These are phyloP conservation scores for Lichtheimia hyalospora DNA, from an alignment of 371 early-diverging fungal species.

Conservation along the genomic window DNA sequence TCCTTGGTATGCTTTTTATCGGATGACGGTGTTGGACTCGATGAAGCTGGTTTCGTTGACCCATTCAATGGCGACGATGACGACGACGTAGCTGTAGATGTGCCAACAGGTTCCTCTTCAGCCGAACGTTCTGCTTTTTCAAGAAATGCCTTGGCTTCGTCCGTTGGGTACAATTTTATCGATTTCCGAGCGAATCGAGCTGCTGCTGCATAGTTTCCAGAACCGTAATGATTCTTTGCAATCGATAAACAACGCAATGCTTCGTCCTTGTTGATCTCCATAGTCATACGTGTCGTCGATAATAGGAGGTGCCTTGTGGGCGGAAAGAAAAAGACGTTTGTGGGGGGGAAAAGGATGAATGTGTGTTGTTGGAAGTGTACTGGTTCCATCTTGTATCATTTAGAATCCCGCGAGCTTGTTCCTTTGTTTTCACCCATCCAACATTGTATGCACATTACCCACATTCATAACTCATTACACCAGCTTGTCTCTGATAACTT, in stretches of 20 bases:
- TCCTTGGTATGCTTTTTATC: slow-evolving; percentile 75
- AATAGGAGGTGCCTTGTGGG: no score
- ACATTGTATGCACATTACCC: no score
- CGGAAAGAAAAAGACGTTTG: no score
- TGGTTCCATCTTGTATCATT: no score
- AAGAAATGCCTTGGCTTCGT: slow-evolving; percentile 63
- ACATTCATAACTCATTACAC: no score
- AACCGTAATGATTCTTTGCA: slow-evolving; percentile 65
- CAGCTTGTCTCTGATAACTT: no score
- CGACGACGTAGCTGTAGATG: not conserved
- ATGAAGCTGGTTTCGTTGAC: slow-evolving; percentile 9
- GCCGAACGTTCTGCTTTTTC: slow-evolving; percentile 38
- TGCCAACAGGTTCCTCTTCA: slow-evolving; percentile 6
- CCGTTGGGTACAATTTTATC: slow-evolving; percentile 74
- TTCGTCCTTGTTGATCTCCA: slow-evolving; percentile 92
- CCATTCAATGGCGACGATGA: not conserved
- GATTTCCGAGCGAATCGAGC: slow-evolving; percentile 84
- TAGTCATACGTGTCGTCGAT: slow-evolving; percentile 20
- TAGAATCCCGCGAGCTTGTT: no score
- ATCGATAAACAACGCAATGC: slow-evolving; percentile 78
- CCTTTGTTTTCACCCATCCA: no score
- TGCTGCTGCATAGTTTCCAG: slow-evolving; percentile 69
- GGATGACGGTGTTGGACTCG: slow-evolving; percentile 3
- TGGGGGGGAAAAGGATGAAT: no score
- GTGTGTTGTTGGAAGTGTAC: no score